Evolutionary conservation across 2,329 filamentous ascomycete species (phyloP).

Genomic region (Aspergillus arachidicola): DNA sequence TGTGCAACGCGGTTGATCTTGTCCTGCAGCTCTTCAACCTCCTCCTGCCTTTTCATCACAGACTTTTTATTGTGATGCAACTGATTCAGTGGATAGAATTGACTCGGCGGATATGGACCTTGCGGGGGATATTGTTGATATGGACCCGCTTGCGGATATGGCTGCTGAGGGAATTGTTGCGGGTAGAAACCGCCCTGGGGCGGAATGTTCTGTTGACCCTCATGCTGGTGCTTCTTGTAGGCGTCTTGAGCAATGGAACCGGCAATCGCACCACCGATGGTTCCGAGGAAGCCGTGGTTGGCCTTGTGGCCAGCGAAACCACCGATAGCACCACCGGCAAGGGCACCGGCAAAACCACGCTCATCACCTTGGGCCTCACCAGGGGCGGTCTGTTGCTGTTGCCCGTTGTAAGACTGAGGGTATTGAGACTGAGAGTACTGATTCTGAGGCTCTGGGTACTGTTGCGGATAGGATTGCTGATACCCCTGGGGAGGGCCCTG

Average conservation of each 20-base stretch:
- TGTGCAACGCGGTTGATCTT: neutral
- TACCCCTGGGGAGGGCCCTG: neutral
- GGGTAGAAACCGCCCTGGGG: neutral
- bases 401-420: neutral
- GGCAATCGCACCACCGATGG: conserved; percentile 49
- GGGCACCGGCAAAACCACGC: conserved; percentile 34
- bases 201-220: neutral
- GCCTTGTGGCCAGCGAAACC: conserved; percentile 51
- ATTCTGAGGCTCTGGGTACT: neutral
- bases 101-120: neutral
- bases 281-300: conserved; percentile 51
- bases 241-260: neutral
- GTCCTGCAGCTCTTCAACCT: neutral
- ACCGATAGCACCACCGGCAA: conserved; percentile 50
- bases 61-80: neutral
- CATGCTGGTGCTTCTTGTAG: neutral
- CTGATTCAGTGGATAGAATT: neutral
- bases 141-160: neutral
- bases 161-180: neutral
- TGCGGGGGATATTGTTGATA: neutral
- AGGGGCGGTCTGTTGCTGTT: neutral
- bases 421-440: neutral
- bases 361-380: neutral
- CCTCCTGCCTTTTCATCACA: neutral
- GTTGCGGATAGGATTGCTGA: neutral